A percentile compares a stretch with the other conserved stretches of the same genome.
phyloP scores from a whole-genome alignment of 2,329 filamentous ascomycete genomes.

The Fusarium veterinarium region DNA sequence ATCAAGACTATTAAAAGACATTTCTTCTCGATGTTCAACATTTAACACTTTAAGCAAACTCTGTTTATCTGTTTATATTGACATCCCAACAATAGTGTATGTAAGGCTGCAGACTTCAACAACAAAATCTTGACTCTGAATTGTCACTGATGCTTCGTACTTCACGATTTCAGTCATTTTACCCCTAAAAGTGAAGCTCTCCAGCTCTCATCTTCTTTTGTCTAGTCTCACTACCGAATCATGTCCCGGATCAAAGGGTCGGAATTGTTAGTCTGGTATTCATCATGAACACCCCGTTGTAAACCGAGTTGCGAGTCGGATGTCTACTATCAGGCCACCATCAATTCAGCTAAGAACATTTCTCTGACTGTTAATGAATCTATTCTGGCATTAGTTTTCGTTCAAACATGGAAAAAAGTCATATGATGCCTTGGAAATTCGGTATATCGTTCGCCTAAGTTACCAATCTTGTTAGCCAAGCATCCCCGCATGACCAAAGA shows the following conservation, averaged over 20 bases:
- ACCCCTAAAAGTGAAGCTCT: rapidly evolving
- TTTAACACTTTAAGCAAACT: no score
- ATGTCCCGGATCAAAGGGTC: not conserved
- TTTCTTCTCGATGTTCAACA: not conserved
- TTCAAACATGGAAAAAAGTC: not conserved
- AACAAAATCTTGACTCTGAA: no score
- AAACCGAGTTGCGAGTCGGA: not conserved
- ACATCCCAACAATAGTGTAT: not conserved
- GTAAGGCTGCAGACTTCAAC: no score
- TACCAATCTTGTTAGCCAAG: constrained; percentile 1
- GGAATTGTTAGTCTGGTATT: not conserved
- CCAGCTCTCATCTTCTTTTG: not conserved
- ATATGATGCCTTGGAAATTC: not conserved
- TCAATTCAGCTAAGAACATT: not conserved
- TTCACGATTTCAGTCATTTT: not conserved
- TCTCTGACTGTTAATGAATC: not conserved
- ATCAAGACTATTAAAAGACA: not conserved
- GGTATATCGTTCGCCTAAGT: constrained; percentile 2
- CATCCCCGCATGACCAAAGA: constrained; percentile 12
- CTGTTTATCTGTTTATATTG: no score
- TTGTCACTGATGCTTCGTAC: not conserved
- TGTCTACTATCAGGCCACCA: not conserved
- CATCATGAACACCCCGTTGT: not conserved
- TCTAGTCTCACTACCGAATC: not conserved
- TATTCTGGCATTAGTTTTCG: not conserved